Percentiles rank a stretch among this genome's conserved stretches.
Conservation (phyloP, 345 rosid genomes). For the Hypericum androsaemum region DNA sequence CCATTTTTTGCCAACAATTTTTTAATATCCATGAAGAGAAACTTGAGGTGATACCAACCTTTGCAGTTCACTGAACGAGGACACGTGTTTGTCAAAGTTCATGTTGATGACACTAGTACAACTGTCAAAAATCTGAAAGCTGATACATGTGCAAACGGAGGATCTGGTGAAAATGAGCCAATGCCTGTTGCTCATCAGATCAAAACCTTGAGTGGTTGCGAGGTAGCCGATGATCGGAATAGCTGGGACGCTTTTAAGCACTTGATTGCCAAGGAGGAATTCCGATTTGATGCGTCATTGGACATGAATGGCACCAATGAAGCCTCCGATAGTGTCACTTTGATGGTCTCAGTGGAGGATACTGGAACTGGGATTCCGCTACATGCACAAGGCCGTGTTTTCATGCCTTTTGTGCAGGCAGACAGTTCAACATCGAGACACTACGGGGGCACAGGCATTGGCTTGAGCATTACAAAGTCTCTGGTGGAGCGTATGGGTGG, state of each 20-base stretch:
- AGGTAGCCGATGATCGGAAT: constrained; percentile 82
- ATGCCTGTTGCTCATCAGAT: constrained; percentile 23
- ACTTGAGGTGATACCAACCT: neutral
- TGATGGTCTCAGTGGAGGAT: constrained; percentile 84
- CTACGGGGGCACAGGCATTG: constrained; percentile 95
- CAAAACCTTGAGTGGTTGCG: constrained; percentile 77
- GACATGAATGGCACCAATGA: constrained; percentile 22
- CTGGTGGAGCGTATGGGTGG: constrained; percentile 93
- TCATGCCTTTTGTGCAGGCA: constrained; percentile 96
- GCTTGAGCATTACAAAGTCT: constrained; percentile 91
- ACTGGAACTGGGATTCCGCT: constrained; percentile 92
- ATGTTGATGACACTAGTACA: constrained; percentile 52
- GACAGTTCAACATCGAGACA: constrained; percentile 92
- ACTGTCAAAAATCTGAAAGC: constrained; percentile 25
- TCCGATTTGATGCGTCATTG: constrained; percentile 21
- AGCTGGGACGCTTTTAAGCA: constrained; percentile 74
- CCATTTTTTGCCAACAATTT: too few relatives aligned
- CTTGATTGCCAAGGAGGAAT: constrained; percentile 42
- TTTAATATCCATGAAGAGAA: too few relatives aligned
- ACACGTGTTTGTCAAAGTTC: constrained; percentile 85
- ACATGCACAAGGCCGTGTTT: constrained; percentile 73
- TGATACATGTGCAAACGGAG: constrained; percentile 39
- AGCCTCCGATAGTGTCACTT: constrained; percentile 41
- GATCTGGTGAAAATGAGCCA: constrained; percentile 31
- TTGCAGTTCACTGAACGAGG: constrained; percentile 91